Evolutionary conservation across 2,329 filamentous ascomycete species (phyloP).

Genomic region (Fusarium austroafricanum): DNA sequence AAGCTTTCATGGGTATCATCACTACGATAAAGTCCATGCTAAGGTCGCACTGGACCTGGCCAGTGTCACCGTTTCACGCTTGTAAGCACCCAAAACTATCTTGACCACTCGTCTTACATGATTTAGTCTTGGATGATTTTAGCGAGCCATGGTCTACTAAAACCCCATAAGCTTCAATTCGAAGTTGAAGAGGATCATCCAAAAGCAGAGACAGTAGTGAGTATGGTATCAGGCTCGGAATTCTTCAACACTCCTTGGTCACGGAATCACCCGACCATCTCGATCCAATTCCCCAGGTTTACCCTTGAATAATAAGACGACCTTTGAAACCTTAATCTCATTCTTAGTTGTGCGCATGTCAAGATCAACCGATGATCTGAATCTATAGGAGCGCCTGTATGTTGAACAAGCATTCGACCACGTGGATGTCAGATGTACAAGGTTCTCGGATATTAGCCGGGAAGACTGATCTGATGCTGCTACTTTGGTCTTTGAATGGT

Average conservation of each 20-base stretch:
- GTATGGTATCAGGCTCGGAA: background rate
- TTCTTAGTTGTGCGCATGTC: background rate
- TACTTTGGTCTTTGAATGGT: background rate
- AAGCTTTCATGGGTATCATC: background rate
- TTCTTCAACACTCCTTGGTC: rapidly evolving
- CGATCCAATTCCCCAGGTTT: rapidly evolving
- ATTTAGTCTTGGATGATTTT: background rate
- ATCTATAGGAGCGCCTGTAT: background rate
- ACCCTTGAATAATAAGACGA: too few relatives aligned
- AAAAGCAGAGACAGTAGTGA: background rate
- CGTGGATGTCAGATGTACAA: background rate
- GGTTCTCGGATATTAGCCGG: background rate
- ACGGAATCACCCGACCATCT: rapidly evolving
- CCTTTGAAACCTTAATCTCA: background rate
- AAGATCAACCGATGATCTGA: too few relatives aligned
- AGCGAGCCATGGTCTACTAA: background rate
- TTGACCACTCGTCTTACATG: background rate
- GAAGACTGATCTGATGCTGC: background rate
- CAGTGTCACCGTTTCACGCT: background rate
- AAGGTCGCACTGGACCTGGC: background rate
- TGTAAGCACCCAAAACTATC: background rate
- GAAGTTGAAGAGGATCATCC: background rate
- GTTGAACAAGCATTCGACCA: background rate
- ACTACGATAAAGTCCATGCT: background rate
- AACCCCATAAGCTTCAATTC: background rate